Conservation (phyloP, 139 green algal species). For the Monoraphidium neglectum region DNA sequence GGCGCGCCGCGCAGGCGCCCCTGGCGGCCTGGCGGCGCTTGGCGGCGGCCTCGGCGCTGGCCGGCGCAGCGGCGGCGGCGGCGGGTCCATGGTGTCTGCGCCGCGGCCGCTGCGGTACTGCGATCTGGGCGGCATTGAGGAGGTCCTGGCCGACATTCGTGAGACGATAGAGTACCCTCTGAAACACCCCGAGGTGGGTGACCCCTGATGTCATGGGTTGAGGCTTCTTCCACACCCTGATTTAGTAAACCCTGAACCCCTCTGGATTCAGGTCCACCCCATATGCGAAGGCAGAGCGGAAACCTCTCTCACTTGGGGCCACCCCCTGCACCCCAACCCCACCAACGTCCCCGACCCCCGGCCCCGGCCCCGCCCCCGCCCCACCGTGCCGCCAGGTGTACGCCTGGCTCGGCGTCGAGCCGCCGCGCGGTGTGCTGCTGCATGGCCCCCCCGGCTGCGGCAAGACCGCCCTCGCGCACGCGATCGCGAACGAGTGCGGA, state of each 20-base stretch:
- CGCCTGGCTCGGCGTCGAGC: conserved; percentile 85
- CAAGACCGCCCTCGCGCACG: conserved; percentile 92
- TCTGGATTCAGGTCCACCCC: too few species aligned
- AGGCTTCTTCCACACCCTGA: neutral
- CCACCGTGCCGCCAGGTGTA: conserved; percentile 66
- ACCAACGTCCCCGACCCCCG: too few species aligned
- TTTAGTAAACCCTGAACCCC: too few species aligned
- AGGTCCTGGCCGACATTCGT: conserved; percentile 76
- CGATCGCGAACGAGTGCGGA: conserved; percentile 90
- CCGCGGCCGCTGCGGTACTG: conserved; percentile 66
- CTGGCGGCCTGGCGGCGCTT: too few species aligned
- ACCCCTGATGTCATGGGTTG: neutral
- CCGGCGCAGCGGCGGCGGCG: neutral
- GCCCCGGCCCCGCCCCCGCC: too few species aligned
- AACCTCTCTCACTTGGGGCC: too few species aligned
- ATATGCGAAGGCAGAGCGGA: too few species aligned
- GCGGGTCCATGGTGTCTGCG: neutral
- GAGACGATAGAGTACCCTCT: conserved; percentile 92
- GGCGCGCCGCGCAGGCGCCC: neutral
- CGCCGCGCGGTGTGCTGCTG: conserved; percentile 88
- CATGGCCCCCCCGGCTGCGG: conserved; percentile 89
- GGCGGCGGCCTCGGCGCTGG: neutral
- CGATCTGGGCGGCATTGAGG: conserved; percentile 87
- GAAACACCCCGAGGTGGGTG: conserved; percentile 82
- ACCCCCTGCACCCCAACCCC: too few species aligned